Conservation (phyloP, 768 basidiomycete genomes). For the Termitomyces sp. region DNA sequence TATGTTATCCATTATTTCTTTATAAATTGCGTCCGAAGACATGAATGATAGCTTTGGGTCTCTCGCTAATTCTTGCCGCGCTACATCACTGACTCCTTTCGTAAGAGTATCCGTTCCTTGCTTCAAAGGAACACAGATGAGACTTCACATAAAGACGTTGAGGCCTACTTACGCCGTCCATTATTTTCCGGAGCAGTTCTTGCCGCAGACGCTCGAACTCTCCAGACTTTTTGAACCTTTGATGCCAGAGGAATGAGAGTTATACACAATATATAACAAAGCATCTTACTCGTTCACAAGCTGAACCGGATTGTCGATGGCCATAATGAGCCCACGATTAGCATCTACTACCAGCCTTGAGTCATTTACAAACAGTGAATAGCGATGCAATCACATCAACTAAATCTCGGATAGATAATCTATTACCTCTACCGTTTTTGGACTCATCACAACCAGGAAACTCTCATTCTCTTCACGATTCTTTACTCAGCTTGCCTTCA, state of each 20-base stretch:
- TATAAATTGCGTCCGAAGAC: conserved; percentile 45
- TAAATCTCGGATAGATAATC: conserved; percentile 8
- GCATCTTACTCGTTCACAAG: conserved; percentile 59
- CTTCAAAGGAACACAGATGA: conserved; percentile 24
- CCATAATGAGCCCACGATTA: conserved; percentile 22
- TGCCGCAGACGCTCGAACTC: conserved; percentile 70
- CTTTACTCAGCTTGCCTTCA: neutral
- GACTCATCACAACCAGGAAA: neutral
- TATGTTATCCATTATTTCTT: conserved; percentile 66
- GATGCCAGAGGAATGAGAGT: neutral
- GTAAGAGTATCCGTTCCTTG: conserved; percentile 48
- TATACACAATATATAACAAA: neutral
- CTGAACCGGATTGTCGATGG: conserved; percentile 51
- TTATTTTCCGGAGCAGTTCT: conserved; percentile 58
- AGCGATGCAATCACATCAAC: neutral
- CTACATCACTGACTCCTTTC: conserved; percentile 56
- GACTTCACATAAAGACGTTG: neutral
- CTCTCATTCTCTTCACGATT: neutral
- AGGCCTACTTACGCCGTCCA: conserved; percentile 44
- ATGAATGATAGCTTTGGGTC: conserved; percentile 49
- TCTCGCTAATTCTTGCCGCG: conserved; percentile 44
- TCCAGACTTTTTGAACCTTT: conserved; percentile 74
- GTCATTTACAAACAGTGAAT: neutral
- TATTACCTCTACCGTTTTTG: conserved; percentile 2
- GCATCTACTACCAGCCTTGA: neutral